Percentiles rank a stretch among this genome's conserved stretches.
phyloP scores from a whole-genome alignment of 495 filamentous ascomycete species.

The Aspergillus sclerotiicarbonarius region DNA sequence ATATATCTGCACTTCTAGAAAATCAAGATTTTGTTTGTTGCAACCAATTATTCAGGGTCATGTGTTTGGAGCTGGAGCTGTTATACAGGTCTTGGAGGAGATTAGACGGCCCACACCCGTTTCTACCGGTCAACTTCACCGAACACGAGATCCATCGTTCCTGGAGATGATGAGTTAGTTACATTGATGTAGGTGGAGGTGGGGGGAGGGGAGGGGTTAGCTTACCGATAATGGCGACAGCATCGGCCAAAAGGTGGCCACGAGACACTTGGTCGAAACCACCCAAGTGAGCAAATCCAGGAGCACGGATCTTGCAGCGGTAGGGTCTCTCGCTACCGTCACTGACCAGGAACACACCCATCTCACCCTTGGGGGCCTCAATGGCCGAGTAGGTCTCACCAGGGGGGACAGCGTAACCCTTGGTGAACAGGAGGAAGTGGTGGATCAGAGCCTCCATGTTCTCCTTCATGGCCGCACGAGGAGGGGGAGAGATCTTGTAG shows the following conservation, averaged over 20 bases:
- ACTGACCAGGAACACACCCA: slow-evolving; percentile 96
- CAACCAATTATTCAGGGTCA: slow-evolving; percentile 16
- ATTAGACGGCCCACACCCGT: slow-evolving; percentile 7
- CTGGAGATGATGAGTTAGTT: slow-evolving; percentile 23
- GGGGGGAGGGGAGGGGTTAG: background rate
- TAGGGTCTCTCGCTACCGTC: slow-evolving; percentile 96
- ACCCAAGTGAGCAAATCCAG: slow-evolving; percentile 92
- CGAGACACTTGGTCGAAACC: slow-evolving; percentile 90
- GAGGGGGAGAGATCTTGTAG: slow-evolving; percentile 97
- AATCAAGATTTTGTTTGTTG: background rate
- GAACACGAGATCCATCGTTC: slow-evolving; percentile 85
- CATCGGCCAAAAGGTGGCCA: slow-evolving; percentile 94
- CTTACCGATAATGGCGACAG: slow-evolving; percentile 87
- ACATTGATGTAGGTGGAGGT: background rate
- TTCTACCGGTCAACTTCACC: slow-evolving; percentile 67
- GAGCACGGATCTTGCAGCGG: slow-evolving; percentile 94
- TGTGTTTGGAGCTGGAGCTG: slow-evolving; percentile 9
- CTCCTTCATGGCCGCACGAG: slow-evolving; percentile 98
- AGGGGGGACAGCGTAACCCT: slow-evolving; percentile 96
- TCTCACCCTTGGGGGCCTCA: slow-evolving; percentile 98
- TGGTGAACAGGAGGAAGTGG: slow-evolving; percentile 98
- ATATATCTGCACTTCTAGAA: slow-evolving; percentile 2
- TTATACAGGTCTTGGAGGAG: slow-evolving; percentile 12
- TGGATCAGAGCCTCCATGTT: slow-evolving; percentile 99
- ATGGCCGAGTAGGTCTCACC: slow-evolving; percentile 98